These are phyloP conservation scores for Penicillium verhagenii DNA, from an alignment of 495 filamentous ascomycete genomes.

Conservation along the genomic window DNA sequence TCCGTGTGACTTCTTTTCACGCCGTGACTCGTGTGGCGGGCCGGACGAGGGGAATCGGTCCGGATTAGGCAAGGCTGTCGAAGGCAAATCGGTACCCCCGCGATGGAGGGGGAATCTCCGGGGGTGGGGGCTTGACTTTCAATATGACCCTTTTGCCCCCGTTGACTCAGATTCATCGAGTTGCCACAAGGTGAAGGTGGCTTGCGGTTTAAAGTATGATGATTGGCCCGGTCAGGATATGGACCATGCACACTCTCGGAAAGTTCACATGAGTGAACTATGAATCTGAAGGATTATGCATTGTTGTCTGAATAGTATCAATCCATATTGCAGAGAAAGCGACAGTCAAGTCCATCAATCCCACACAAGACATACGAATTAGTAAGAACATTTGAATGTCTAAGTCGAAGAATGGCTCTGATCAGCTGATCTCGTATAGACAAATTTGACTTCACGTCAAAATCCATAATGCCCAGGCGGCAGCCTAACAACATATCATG, in stretches of 20 bases:
- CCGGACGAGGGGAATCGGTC: slow-evolving; percentile 14
- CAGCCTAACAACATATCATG: not conserved
- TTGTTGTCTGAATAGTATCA: not conserved
- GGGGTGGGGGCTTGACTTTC: not conserved
- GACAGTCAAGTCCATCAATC: not conserved
- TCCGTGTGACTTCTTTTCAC: not conserved
- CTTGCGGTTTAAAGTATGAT: not conserved
- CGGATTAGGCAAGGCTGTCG: not conserved
- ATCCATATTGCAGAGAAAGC: not conserved
- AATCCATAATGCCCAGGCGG: too few species aligned
- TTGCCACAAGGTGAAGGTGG: not conserved
- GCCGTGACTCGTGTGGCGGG: not conserved
- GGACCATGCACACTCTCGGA: too few species aligned
- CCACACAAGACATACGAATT: too few species aligned
- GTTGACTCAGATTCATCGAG: not conserved
- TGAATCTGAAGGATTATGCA: not conserved
- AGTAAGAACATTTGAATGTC: too few species aligned
- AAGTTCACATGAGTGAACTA: not conserved
- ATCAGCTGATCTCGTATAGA: slow-evolving; percentile 9
- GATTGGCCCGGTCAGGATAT: not conserved
- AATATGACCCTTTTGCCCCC: not conserved
- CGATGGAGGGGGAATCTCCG: slow-evolving; percentile 4
- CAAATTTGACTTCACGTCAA: not conserved
- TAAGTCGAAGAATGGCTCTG: not conserved
- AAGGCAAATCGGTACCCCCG: slow-evolving; percentile 14